phyloP scores from a whole-genome alignment of 352 stramenopile genomes.

The Phytophthora meadii region DNA sequence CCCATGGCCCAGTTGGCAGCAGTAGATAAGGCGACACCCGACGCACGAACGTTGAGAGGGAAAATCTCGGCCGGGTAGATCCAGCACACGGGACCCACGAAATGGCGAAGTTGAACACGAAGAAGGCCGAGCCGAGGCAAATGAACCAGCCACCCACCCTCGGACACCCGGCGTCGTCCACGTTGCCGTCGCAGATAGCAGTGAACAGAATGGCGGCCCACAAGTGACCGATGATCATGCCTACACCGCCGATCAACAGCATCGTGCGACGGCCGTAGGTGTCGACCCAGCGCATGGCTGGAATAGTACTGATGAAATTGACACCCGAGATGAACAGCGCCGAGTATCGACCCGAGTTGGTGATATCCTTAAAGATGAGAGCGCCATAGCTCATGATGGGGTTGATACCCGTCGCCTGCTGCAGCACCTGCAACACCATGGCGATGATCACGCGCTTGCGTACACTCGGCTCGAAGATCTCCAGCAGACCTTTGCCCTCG shows the following conservation, averaged over 20 bases:
- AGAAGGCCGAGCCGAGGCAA: constrained; percentile 8
- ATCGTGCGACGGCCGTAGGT: not conserved
- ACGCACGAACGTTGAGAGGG: constrained; percentile 36
- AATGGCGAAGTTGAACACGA: constrained; percentile 9
- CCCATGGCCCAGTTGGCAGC: constrained; percentile 26
- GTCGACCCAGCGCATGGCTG: constrained; percentile 8
- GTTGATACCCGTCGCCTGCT: not conserved
- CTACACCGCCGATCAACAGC: not conserved
- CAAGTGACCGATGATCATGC: constrained; percentile 1
- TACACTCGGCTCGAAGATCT: constrained; percentile 1
- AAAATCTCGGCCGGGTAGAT: constrained; percentile 49
- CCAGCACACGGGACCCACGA: constrained; percentile 35
- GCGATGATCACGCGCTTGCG: not conserved
- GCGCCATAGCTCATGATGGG: not conserved
- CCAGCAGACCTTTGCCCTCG: constrained; percentile 12
- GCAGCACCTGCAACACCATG: not conserved
- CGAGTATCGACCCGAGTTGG: constrained; percentile 6
- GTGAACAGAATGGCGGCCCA: constrained; percentile 5
- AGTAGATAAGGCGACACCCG: constrained; percentile 10
- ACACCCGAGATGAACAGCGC: constrained; percentile 12
- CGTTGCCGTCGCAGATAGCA: constrained; percentile 3
- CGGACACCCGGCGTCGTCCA: constrained; percentile 1
- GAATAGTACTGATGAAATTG: constrained; percentile 8
- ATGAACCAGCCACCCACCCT: constrained; percentile 12
- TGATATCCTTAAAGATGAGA: constrained; percentile 1